Base-by-base conservation (phyloP, 1,284 basidiomycete species). In the Austroboletus rostrupii region DNA sequence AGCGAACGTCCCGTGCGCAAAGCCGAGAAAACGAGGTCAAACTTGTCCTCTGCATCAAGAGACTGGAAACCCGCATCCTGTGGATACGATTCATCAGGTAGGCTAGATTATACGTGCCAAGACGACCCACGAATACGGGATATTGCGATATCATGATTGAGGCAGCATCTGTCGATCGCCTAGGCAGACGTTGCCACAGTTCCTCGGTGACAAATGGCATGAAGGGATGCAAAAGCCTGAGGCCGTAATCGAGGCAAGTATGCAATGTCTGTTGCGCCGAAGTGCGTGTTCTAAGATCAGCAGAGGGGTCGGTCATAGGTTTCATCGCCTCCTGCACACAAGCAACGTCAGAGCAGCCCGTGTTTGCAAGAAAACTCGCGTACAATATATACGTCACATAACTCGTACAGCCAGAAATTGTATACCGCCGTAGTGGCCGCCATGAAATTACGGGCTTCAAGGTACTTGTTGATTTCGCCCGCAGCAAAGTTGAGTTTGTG, bases 191-290 rank as follows among this genome's bases (percentile, higher is more conserved):
- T 69, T 99, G 97, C 97, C 97, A 99, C 17, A 99, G 74, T 70
- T 99, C 97, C 71, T 99, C 97, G 2, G 96, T 98, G 39, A 99
- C 93, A 69, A 89, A 99, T 2, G 97, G 97, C 97, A 99, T 99
- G 75, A 98, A 96, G 2, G 97, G 96, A 70, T 99, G 97, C 13
- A 99, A 76, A 10, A 99, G 76, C 43, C 87, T 83, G 46, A 99
- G 75, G 12, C 96, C 97, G 50, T 86, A 73, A 61, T 99, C 97
- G 37, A 99, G 77, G 67, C 92, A 95, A 13, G 90, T 96, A 70
- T 98, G 98, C 42, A 99, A 74, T 0, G 96, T 99, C 71, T 99
- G 91, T 68, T 97, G 95, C 13, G 95, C 91, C 8, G 94, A 97
- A 44, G 75, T 76, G 49, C 86, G 81, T 17, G 78, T 81, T 17